phyloP scores from a whole-genome alignment of 345 rosid genomes.

The Rhodomyrtus tomentosa region DNA sequence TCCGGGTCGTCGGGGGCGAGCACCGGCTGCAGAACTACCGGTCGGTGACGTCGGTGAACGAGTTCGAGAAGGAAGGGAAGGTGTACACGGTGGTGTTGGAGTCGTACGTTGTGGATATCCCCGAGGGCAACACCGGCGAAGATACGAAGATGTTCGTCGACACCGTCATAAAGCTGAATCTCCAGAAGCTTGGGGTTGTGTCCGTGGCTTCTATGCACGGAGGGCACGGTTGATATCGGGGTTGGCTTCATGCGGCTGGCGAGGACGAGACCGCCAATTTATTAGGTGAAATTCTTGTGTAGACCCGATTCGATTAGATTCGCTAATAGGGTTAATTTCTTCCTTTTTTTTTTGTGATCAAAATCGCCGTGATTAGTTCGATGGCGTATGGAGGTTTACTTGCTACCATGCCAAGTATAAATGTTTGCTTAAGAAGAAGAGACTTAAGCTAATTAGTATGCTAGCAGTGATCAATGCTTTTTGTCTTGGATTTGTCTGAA shows the following conservation, averaged over 20 bases:
- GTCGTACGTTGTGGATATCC: slow-evolving; percentile 74
- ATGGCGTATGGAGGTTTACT: not conserved
- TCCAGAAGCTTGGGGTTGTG: slow-evolving; percentile 68
- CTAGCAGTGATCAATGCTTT: not conserved
- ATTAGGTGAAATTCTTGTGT: not conserved
- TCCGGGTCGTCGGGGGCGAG: slow-evolving; percentile 75
- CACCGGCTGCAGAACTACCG: slow-evolving; percentile 65
- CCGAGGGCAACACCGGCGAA: slow-evolving; percentile 62
- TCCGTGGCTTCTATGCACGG: slow-evolving; percentile 36
- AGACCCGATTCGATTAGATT: not conserved
- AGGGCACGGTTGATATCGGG: slow-evolving; percentile 7
- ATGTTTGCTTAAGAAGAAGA: not conserved
- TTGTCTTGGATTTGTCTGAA: not conserved
- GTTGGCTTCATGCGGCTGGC: not conserved
- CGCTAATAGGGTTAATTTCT: not conserved
- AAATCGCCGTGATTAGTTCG: not conserved
- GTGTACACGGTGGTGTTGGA: slow-evolving; percentile 61
- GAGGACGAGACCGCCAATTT: no score
- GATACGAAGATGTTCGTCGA: slow-evolving; percentile 86
- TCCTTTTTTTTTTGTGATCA: not conserved
- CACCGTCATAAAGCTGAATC: slow-evolving; percentile 86
- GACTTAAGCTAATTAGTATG: not conserved
- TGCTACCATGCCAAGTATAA: not conserved
- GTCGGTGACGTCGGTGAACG: slow-evolving; percentile 72
- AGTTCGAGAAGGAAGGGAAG: slow-evolving; percentile 27